Evolutionary conservation across 768 basidiomycete genomes (phyloP).

Genomic region (Rhizopogon vulgaris): DNA sequence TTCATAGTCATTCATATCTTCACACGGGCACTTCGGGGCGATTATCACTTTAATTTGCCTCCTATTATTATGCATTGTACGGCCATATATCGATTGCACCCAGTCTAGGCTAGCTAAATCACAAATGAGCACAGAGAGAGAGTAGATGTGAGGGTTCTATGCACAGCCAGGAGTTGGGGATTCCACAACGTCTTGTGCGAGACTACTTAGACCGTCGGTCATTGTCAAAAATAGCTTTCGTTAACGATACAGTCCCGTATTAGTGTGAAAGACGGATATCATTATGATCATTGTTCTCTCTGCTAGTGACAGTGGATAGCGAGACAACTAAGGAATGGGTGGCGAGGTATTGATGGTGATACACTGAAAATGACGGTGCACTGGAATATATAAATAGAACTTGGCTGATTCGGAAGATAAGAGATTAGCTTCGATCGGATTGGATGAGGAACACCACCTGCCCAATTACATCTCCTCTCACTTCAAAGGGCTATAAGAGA

Average conservation of each 20-base stretch:
- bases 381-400: neutral
- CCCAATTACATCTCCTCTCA: constrained; percentile 22
- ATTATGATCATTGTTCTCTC: neutral
- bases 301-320: neutral
- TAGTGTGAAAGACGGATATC: neutral
- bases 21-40: neutral
- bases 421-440: constrained; percentile 1
- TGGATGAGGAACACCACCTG: neutral
- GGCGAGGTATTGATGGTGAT: neutral
- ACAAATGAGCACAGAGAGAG: too few relatives aligned
- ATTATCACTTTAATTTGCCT: neutral
- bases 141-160: too few relatives aligned
- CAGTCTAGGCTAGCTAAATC: too few relatives aligned
- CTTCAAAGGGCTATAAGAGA: constrained; percentile 83
- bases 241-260: too few relatives aligned
- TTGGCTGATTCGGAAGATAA: neutral
- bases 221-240: too few relatives aligned
- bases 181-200: too few relatives aligned
- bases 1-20: neutral
- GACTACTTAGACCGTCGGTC: too few relatives aligned
- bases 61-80: neutral
- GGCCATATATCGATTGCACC: too few relatives aligned
- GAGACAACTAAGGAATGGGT: neutral
- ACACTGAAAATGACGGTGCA: neutral
- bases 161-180: too few relatives aligned